A percentile compares a stretch with the other conserved stretches of the same genome.
These are phyloP conservation scores for Wallacemonas sp. DNA, from an alignment of 208 protist genomes.

Conservation along the genomic window DNA sequence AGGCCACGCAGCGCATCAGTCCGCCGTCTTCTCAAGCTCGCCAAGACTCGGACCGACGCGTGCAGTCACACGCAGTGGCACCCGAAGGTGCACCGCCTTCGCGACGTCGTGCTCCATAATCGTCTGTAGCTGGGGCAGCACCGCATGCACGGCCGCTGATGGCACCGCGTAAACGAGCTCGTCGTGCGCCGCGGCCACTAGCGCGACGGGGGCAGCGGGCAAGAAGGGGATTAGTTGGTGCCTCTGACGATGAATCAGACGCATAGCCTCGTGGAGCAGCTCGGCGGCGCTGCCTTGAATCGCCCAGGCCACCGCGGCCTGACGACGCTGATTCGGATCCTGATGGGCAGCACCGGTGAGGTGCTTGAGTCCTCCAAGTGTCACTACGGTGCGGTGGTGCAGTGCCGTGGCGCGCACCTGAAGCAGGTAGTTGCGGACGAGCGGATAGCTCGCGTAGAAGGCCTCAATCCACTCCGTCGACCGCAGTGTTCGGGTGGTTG, in stretches of 20 bases:
- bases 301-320: slow-evolving; percentile 58
- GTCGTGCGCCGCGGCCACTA: slow-evolving; percentile 79
- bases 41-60: slow-evolving; percentile 52
- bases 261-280: slow-evolving; percentile 81
- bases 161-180: slow-evolving; percentile 82
- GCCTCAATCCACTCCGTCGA: slow-evolving; percentile 41
- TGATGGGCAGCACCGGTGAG: slow-evolving; percentile 23
- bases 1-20: not conserved
- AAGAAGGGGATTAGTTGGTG: slow-evolving; percentile 57
- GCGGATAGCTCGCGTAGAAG: slow-evolving; percentile 66
- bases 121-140: slow-evolving; percentile 43
- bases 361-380: slow-evolving; percentile 46
- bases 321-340: slow-evolving; percentile 55
- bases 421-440: slow-evolving; percentile 51
- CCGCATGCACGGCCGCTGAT: slow-evolving; percentile 16
- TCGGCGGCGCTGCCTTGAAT: slow-evolving; percentile 87
- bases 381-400: slow-evolving; percentile 30
- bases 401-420: slow-evolving; percentile 38
- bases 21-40: slow-evolving; percentile 20
- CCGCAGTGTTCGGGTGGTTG: not conserved
- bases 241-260: slow-evolving; percentile 49
- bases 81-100: slow-evolving; percentile 22
- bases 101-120: slow-evolving; percentile 54
- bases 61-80: slow-evolving; percentile 67
- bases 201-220: slow-evolving; percentile 42